Conservation (phyloP, 73 alveolate genomes). For the Stentor coeruleus region DNA sequence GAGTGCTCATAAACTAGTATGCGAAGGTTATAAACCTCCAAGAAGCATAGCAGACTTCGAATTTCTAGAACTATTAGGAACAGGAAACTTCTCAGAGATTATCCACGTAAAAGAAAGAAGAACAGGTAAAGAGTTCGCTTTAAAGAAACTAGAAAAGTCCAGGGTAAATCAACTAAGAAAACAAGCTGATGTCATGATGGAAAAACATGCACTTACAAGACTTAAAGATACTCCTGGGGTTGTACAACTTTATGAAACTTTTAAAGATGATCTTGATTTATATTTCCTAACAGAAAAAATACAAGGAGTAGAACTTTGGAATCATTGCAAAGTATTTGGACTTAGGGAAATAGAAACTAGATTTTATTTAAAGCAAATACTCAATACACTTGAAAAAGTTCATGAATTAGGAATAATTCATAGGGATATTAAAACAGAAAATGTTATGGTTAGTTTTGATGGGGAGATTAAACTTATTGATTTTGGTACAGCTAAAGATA, state of each 20-base stretch:
- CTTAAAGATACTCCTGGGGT: constrained; percentile 34
- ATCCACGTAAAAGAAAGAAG: constrained; percentile 37
- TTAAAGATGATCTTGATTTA: constrained; percentile 42
- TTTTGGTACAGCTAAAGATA: constrained; percentile 56
- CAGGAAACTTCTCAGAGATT: constrained; percentile 53
- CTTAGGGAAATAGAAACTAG: constrained; percentile 2
- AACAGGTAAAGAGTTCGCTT: constrained; percentile 43
- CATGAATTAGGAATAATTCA: constrained; percentile 35
- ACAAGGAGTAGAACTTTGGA: constrained; percentile 51
- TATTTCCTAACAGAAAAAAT: constrained; percentile 39
- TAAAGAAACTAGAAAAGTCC: constrained; percentile 37
- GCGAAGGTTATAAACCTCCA: constrained; percentile 32
- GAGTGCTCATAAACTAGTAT: constrained; percentile 41
- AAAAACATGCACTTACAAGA: constrained; percentile 47
- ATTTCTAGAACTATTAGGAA: constrained; percentile 41
- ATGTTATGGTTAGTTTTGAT: constrained; percentile 35
- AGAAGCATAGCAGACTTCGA: constrained; percentile 33
- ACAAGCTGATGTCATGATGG: constrained; percentile 55
- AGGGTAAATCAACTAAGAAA: constrained; percentile 38
- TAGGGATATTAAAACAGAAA: constrained; percentile 61
- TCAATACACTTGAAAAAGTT: background rate
- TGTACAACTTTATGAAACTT: constrained; percentile 37
- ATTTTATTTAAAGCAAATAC: background rate
- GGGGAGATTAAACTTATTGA: constrained; percentile 35
- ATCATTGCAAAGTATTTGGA: constrained; percentile 44